Conservation (phyloP, 2,329 filamentous ascomycete genomes). For the Ophiostoma sp. region DNA sequence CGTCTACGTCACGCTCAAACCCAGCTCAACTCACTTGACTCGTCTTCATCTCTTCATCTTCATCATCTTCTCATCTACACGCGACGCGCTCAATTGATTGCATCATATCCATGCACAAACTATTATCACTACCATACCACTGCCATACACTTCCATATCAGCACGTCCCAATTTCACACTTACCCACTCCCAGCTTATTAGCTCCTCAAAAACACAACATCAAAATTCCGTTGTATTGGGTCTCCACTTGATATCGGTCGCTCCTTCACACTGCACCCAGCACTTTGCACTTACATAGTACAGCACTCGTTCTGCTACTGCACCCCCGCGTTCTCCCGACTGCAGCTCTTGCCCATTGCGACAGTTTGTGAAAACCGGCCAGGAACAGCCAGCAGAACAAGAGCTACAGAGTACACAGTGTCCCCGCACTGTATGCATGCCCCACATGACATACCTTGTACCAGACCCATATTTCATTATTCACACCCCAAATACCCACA, state of each 20-base stretch:
- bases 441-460: background rate
- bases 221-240: slow-evolving; percentile 7
- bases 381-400: slow-evolving; percentile 9
- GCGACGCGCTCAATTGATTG: background rate
- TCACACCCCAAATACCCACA: slow-evolving; percentile 9
- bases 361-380: background rate
- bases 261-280: slow-evolving; percentile 6
- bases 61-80: background rate
- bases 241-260: background rate
- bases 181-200: slow-evolving; percentile 27
- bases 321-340: slow-evolving; percentile 27
- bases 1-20: background rate
- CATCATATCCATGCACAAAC: background rate
- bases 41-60: background rate
- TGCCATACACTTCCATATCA: slow-evolving; percentile 19
- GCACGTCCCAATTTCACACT: slow-evolving; percentile 26
- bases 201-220: slow-evolving; percentile 19
- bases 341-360: slow-evolving; percentile 3
- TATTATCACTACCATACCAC: slow-evolving; percentile 5
- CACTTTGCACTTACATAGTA: background rate
- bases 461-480: background rate
- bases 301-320: slow-evolving; percentile 8
- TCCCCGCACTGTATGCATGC: slow-evolving; percentile 4
- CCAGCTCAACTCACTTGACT: background rate
- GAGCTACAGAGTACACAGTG: background rate